Conservation (phyloP, 2,329 filamentous ascomycete genomes). For the Orbilia blumenaviensis region DNA sequence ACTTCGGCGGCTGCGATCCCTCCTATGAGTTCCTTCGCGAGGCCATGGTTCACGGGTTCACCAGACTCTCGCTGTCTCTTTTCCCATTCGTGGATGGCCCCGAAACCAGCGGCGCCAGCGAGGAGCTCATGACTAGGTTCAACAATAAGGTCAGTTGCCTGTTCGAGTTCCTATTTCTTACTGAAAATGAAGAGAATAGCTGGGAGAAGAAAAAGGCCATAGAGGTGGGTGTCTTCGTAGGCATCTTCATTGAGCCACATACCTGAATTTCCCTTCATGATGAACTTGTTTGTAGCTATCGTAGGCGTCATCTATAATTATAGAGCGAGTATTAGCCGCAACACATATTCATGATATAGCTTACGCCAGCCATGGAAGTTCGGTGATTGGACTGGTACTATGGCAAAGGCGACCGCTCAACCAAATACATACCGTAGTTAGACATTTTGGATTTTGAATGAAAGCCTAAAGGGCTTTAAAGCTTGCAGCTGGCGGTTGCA, state of each 20-base stretch:
- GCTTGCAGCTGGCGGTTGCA: too few species aligned
- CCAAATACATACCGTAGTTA: neutral
- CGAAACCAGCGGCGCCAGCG: slow-evolving; percentile 46
- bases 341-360: neutral
- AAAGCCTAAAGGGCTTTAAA: neutral
- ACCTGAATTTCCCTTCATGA: slow-evolving; percentile 40
- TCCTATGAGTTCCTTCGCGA: slow-evolving; percentile 50
- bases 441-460: slow-evolving; percentile 1
- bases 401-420: neutral
- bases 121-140: slow-evolving; percentile 35
- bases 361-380: too few species aligned
- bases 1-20: slow-evolving; percentile 33
- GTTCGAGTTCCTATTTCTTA: neutral
- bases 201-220: neutral
- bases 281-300: slow-evolving; percentile 18
- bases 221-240: too few species aligned
- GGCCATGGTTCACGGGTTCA: slow-evolving; percentile 40
- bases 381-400: neutral
- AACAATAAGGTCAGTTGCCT: neutral
- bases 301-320: slow-evolving; percentile 3
- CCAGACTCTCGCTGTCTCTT: slow-evolving; percentile 41
- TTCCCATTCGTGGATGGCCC: slow-evolving; percentile 42
- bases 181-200: neutral
- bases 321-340: neutral
- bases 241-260: too few species aligned